Base-by-base conservation (phyloP, 2,329 filamentous ascomycete species). In the Intubia oerlemansii region DNA sequence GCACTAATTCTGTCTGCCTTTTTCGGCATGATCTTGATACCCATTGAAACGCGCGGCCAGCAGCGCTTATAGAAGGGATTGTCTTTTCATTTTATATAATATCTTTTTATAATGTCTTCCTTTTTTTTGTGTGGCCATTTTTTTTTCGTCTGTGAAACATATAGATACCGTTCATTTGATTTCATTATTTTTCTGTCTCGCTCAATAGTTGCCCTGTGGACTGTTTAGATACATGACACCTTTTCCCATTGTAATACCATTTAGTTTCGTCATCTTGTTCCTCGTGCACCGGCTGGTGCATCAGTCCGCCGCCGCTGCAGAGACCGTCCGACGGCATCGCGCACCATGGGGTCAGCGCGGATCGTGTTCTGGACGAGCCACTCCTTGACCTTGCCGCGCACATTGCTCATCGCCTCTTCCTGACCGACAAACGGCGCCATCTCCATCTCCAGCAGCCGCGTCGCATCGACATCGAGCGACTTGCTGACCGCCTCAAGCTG, bases 301-400 rank as follows among this genome's bases (percentile, higher is more conserved):
- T 71, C 66, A 10, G 57, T 47, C 38, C 73, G 60, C 40, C 68
- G 54, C 43, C 60, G 68, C 45, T 66, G 61, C 32, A 84, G 51
- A 17, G 71, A 69, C 33, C 59, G 63, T 15, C 69, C 70, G 39
- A 92, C 59, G 1, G 82, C 82, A 47, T 80, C 73, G 39, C 72
- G 64, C 7, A 95, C 85, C 51, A 85, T 79, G 1, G 72, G 73
- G 48, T 85, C 78, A 27, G 65, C 68, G 38, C 69, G 63, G 34
- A 90, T 76, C 10, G 73, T 84, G 44, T 90, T 90, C 47, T 90
- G 71, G 28, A 93, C 70, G 39, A 95, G 56, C 63, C 81, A 91
- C 42, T 88, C 79, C 50, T 73, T 77, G 51, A 93, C 65, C 41
- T 75, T 77, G 23, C 62, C 61, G 36, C 70, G 64, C 42, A 90